Evolutionary conservation across 768 basidiomycete genomes (phyloP).

Genomic region (Lactarius sanguifluus): DNA sequence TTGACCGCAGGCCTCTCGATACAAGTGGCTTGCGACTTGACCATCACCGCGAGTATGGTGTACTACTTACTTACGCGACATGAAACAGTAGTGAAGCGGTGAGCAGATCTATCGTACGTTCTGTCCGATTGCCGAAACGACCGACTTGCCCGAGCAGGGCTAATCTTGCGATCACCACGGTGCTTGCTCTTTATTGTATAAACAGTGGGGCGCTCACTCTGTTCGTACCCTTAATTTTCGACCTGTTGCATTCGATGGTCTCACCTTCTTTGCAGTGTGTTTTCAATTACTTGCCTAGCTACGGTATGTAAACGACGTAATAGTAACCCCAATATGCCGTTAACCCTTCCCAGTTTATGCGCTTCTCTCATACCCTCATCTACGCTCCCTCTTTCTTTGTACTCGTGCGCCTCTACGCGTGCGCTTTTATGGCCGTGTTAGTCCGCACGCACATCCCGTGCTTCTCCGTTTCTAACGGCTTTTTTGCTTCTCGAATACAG

Average conservation of each 20-base stretch:
- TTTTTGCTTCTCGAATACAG: neutral
- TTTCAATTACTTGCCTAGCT: neutral
- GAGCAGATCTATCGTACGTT: neutral
- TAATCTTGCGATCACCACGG: neutral
- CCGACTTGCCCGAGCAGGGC: neutral
- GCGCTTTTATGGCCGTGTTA: conserved; percentile 8
- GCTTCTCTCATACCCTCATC: conserved; percentile 1
- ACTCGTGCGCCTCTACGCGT: conserved; percentile 9
- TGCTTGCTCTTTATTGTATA: conserved; percentile 6
- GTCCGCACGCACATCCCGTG: neutral
- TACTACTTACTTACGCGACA: conserved; percentile 2
- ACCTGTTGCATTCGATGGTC: no score
- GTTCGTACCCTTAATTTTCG: neutral
- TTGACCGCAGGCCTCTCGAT: neutral
- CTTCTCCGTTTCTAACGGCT: neutral
- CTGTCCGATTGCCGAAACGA: neutral
- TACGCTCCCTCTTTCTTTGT: conserved; percentile 8
- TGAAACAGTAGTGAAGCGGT: neutral
- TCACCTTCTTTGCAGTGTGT: conserved; percentile 12
- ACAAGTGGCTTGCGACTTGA: conserved; percentile 7
- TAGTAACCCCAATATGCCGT: neutral
- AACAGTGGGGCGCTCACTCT: conserved; percentile 5
- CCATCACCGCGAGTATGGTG: conserved; percentile 10
- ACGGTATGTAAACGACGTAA: neutral
- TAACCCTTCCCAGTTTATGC: neutral